These are phyloP conservation scores for Hemileia vastatrix DNA, from an alignment of 1,284 basidiomycete genomes.

Conservation along the genomic window DNA sequence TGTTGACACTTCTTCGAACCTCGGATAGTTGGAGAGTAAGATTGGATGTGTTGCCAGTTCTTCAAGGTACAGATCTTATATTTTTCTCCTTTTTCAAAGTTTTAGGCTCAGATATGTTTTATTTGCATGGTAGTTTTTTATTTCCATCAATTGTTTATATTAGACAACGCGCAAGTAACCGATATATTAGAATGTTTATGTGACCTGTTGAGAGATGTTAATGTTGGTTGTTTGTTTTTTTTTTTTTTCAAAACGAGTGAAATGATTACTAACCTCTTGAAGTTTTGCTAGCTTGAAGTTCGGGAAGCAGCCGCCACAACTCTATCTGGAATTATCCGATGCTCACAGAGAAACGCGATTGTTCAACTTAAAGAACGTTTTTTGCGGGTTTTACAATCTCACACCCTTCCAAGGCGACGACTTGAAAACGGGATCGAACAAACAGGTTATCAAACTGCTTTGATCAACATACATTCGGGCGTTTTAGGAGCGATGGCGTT, in stretches of 20 bases:
- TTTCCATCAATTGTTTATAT: slow-evolving; percentile 60
- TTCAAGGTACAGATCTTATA: slow-evolving; percentile 63
- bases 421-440: slow-evolving; percentile 51
- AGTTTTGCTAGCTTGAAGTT: slow-evolving; percentile 59
- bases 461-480: slow-evolving; percentile 73
- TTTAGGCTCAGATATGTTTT: slow-evolving; percentile 57
- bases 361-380: slow-evolving; percentile 78
- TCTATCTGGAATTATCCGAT: slow-evolving; percentile 78
- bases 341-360: slow-evolving; percentile 82
- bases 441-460: slow-evolving; percentile 60
- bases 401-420: slow-evolving; percentile 60
- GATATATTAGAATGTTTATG: slow-evolving; percentile 50
- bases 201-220: slow-evolving; percentile 75
- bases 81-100: slow-evolving; percentile 20
- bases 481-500: slow-evolving; percentile 75
- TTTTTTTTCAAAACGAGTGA: neutral
- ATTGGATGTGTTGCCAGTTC: slow-evolving; percentile 48
- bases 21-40: slow-evolving; percentile 49
- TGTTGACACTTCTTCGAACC: slow-evolving; percentile 46
- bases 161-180: slow-evolving; percentile 27
- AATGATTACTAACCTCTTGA: neutral
- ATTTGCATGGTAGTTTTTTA: slow-evolving; percentile 71
- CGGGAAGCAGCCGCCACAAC: slow-evolving; percentile 85
- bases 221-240: slow-evolving; percentile 42
- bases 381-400: slow-evolving; percentile 53